Evolutionary conservation across 257 asterid species (phyloP), one percentile per base, ranked within the genome.

Genomic region (Thymus mandschuricus): DNA sequence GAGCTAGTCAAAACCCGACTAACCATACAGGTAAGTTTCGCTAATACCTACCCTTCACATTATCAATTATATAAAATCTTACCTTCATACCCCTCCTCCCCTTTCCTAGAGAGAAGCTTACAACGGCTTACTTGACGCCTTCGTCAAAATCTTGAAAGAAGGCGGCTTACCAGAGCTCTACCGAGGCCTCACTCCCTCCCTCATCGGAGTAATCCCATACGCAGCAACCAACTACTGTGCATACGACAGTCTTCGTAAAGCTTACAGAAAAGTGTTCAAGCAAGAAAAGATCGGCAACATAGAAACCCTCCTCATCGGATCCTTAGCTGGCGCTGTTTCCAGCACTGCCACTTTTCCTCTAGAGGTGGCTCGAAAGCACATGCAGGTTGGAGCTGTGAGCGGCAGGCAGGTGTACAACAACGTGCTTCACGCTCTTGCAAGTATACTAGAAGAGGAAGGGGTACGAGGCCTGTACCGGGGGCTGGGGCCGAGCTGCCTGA

Each of bases 321-420:
- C 99, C 0, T 86, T 86, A 3, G 96, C 98, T 1, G 99, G 98
- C 62, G 97, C 98, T 27, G 85, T 94, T 68, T 95, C 99, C 2
- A 95, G 99, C 89, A 88, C 78, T 10, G 97, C 99, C 2, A 95
- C 98, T 0, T 95, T 95, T 60, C 98, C 99, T 1, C 83, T 95
- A 2, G 99, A 95, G 82, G 99, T 95, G 68, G 98, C 97, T 38
- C 95, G 99, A 10, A 91, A 89, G 80, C 98, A 86, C 61, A 95
- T 91, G 98, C 98, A 95, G 77, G 95, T 86, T 2, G 97, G 98
- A 28, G 97, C 98, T 2, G 82, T 95, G 31, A 86, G 93, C 10
- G 99, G 99, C n/a, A 87, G 96, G 73, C 84, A 80, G 77, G 96
- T 83, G 56, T 92, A 95, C 88, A 85, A 81, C 60, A 88, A 95